phyloP scores from a whole-genome alignment of 257 asterid species.

The Fraxinus excelsior region DNA sequence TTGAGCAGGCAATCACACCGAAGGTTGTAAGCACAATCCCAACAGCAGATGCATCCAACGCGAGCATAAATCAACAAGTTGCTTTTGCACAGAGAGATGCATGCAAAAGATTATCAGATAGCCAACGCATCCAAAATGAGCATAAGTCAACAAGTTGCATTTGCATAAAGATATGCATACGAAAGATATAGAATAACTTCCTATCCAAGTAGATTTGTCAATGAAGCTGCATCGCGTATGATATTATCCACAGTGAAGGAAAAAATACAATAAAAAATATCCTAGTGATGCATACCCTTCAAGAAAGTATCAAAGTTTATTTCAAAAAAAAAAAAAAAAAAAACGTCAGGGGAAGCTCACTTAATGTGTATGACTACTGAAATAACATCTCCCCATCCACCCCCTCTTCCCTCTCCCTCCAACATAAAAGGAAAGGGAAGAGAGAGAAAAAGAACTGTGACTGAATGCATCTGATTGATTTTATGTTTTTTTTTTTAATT shows the following conservation, averaged over 20 bases:
- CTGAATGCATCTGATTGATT: neutral
- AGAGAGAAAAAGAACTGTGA: neutral
- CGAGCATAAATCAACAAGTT: neutral
- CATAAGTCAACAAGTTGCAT: neutral
- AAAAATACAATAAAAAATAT: neutral
- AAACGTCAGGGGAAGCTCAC: neutral
- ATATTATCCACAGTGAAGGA: neutral
- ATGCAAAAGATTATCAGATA: neutral
- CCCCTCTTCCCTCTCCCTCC: neutral
- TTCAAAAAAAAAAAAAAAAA: too few species aligned
- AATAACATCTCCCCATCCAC: neutral
- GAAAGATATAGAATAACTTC: neutral
- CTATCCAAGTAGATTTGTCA: neutral
- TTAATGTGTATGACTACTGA: neutral
- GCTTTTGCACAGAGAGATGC: neutral
- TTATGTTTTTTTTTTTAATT: neutral
- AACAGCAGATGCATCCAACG: neutral
- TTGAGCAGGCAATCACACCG: neutral
- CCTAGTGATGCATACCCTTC: neutral
- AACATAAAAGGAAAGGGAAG: neutral
- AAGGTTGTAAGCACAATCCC: neutral
- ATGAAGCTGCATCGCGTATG: neutral
- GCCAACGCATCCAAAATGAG: neutral
- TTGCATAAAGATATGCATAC: neutral
- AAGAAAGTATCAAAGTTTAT: neutral